Conservation (phyloP, 805 yeast genomes). For the Saccharomycopsis guyanensis region DNA sequence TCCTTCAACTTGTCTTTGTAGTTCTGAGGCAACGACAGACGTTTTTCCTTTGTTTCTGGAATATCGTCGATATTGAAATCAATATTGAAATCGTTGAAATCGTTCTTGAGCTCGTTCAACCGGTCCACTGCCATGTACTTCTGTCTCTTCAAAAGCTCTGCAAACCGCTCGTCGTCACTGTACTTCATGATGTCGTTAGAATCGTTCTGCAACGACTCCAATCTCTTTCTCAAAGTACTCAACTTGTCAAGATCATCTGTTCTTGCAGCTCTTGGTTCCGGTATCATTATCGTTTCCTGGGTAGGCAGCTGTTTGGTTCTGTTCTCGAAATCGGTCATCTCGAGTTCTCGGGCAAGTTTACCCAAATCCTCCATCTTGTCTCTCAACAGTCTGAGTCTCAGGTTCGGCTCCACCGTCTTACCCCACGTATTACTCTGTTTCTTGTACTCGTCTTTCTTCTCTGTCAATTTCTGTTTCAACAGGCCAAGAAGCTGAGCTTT, state of each 20-base stretch:
- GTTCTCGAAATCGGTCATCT: slow-evolving; percentile 74
- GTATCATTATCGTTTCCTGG: slow-evolving; percentile 16
- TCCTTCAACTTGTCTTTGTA: slow-evolving; percentile 28
- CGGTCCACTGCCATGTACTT: slow-evolving; percentile 64
- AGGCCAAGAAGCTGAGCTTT: slow-evolving; percentile 23
- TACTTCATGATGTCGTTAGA: slow-evolving; percentile 70
- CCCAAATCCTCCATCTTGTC: slow-evolving; percentile 82
- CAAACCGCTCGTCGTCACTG: slow-evolving; percentile 37
- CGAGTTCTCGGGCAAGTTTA: slow-evolving; percentile 76
- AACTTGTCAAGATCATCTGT: slow-evolving; percentile 50
- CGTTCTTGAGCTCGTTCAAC: slow-evolving; percentile 58
- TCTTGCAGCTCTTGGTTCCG: slow-evolving; percentile 31
- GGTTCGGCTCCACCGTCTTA: slow-evolving; percentile 63
- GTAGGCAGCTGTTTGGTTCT: slow-evolving; percentile 10
- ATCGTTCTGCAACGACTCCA: slow-evolving; percentile 60
- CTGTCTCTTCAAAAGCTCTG: slow-evolving; percentile 51
- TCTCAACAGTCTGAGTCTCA: slow-evolving; percentile 64
- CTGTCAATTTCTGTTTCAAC: slow-evolving; percentile 27
- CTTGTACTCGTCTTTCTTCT: slow-evolving; percentile 33
- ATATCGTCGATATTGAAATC: slow-evolving; percentile 32
- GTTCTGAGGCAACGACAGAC: slow-evolving; percentile 16
- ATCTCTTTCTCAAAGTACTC: slow-evolving; percentile 44
- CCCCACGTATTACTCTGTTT: slow-evolving; percentile 32
- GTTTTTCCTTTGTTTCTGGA: slow-evolving; percentile 17
- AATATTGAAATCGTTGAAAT: slow-evolving; percentile 58